Base-by-base conservation (phyloP, 306 rosid species). In the Quercus robur region DNA sequence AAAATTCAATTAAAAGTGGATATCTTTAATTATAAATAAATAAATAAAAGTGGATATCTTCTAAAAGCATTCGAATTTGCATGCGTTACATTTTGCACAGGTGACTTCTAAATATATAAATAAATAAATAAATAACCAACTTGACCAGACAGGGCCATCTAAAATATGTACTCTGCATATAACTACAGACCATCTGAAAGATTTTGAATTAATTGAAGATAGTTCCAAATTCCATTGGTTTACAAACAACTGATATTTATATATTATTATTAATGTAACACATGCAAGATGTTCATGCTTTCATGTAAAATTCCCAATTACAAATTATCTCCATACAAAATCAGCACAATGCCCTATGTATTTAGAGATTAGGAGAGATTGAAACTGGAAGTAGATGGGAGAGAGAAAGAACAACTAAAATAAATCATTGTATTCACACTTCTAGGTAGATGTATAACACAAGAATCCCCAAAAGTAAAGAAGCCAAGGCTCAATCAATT, bases 391-490 rank as follows among this genome's bases (percentile, higher is more conserved):
- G 71, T 21, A 6, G 71, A 33, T 33, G 26, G 49, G 71, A 64
- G 72, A 68, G 26, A 67, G 21, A 68, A 4, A 41, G 46, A 68
- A 21, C 51, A 67, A 67, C 3, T 33, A 31, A 67, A 68, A 35
- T 10, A 0, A 23, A 2, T 59, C 31, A 23, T 59, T 4, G 1
- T 23, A 21, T 59, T 23, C 7, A 0, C 66, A 67, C 49, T 67
- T 67, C 7, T 35, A 59, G 68, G 72, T 23, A 77, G 19, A 33
- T 44, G 18, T 67, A 52, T 4, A 75, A 28, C 61, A 49, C 54
- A 73, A 46, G 75, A 78, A 79, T 51, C 79, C 56, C 66, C 41
- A 69, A 55, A 81, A 68, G 55, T 18, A 76, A 67, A 33, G 17
- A 76, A 26, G 51, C 23, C 30, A 73, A 75, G 69, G n/a, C 56